phyloP scores from a whole-genome alignment of 371 early-diverging fungal species.

The Syncephalastrum contaminatum region DNA sequence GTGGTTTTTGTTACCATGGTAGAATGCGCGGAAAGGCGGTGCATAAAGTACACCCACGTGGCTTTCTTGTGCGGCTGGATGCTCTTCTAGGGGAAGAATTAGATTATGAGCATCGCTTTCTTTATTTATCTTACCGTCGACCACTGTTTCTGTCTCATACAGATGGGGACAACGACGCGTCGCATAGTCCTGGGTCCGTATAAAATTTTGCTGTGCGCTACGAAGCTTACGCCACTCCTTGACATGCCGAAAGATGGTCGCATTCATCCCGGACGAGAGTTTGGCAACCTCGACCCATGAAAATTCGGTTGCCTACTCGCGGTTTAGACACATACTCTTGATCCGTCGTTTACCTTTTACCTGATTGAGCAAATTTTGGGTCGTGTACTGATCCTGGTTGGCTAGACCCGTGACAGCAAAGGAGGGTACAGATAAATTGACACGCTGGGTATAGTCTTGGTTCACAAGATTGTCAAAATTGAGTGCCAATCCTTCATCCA shows the following conservation, averaged over 20 bases:
- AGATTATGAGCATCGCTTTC: neutral
- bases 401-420: conserved; percentile 58
- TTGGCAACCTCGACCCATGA: conserved; percentile 79
- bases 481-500: conserved; percentile 58
- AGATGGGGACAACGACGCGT: conserved; percentile 67
- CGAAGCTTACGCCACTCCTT: conserved; percentile 58
- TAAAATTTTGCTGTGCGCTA: conserved; percentile 60
- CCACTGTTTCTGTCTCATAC: conserved; percentile 39
- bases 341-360: no score
- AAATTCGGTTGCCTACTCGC: conserved; percentile 25
- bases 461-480: conserved; percentile 71
- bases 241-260: conserved; percentile 60
- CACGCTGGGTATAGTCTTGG: conserved; percentile 57
- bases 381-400: conserved; percentile 31
- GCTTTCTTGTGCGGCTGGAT: conserved; percentile 24
- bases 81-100: conserved; percentile 3
- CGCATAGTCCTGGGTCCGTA: conserved; percentile 63
- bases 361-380: no score
- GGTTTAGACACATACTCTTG: no score
- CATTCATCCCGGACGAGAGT: conserved; percentile 56
- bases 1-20: conserved; percentile 21
- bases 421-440: conserved; percentile 61
- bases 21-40: conserved; percentile 53
- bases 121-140: conserved; percentile 15
- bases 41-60: conserved; percentile 64